Percentiles rank a stretch among this genome's conserved stretches.
Conservation (phyloP, 352 stramenopile genomes). For the Blastocystis sp. region DNA sequence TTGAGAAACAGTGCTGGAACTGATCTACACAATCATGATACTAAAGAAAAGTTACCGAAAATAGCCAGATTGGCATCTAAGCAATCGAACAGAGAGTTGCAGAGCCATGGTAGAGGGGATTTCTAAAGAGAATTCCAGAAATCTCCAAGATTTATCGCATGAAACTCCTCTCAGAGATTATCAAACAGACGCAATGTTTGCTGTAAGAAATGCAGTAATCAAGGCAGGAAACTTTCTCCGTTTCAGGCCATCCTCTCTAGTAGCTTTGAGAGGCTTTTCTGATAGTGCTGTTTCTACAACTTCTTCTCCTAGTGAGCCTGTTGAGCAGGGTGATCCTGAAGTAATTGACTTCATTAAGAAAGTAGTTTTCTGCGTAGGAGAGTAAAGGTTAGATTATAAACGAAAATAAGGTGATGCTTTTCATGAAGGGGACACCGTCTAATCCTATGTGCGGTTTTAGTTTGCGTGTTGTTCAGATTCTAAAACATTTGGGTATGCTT, state of each 20-base stretch:
- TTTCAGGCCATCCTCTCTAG: neutral
- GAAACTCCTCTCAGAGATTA: neutral
- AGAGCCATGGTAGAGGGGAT: neutral
- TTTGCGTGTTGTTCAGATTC: slow-evolving; percentile 80
- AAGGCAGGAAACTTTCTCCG: neutral
- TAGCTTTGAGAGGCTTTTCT: neutral
- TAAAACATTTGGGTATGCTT: slow-evolving; percentile 68
- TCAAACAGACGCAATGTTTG: neutral
- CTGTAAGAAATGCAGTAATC: neutral
- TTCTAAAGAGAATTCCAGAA: neutral
- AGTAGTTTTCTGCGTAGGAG: neutral
- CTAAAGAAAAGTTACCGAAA: neutral
- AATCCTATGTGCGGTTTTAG: slow-evolving; percentile 81
- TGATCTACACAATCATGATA: neutral
- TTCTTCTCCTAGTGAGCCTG: neutral
- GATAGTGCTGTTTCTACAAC: neutral
- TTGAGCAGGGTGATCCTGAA: slow-evolving; percentile 38
- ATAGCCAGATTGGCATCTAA: neutral
- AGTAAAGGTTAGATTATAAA: slow-evolving; percentile 68
- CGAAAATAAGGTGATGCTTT: slow-evolving; percentile 81
- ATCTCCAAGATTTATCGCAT: neutral
- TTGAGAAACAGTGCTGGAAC: neutral
- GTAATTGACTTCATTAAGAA: slow-evolving; percentile 62
- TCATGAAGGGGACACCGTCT: slow-evolving; percentile 83
- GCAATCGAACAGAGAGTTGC: neutral